Percentiles rank a stretch among this genome's conserved stretches.
Evolutionary conservation across 768 basidiomycete species (phyloP).

Genomic region (Collybia mongolica): DNA sequence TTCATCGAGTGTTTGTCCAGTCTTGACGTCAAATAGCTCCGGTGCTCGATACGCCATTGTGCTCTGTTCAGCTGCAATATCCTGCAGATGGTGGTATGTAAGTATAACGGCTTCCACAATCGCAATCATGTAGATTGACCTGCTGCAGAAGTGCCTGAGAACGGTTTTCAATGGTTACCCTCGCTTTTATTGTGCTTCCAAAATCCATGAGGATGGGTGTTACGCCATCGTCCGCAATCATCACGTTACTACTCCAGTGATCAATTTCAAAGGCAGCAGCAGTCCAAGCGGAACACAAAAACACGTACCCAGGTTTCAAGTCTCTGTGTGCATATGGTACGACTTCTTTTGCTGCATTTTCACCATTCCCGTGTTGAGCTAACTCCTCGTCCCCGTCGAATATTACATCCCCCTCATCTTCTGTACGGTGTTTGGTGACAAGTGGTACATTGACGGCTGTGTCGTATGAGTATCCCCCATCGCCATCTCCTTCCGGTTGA

Average conservation of each 20-base stretch:
- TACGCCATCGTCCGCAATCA: slow-evolving; percentile 90
- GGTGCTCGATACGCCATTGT: slow-evolving; percentile 99
- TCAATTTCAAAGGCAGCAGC: background rate
- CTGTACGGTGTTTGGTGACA: slow-evolving; percentile 49
- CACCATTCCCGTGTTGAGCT: slow-evolving; percentile 39
- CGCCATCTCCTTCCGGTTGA: slow-evolving; percentile 71
- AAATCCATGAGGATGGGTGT: slow-evolving; percentile 97
- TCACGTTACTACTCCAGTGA: slow-evolving; percentile 70
- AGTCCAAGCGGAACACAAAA: background rate
- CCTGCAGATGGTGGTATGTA: slow-evolving; percentile 38
- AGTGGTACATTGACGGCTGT: slow-evolving; percentile 54
- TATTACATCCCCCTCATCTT: slow-evolving; percentile 59
- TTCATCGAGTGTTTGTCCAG: slow-evolving; percentile 82
- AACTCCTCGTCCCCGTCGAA: slow-evolving; percentile 83
- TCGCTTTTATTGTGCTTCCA: slow-evolving; percentile 86
- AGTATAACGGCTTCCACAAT: background rate
- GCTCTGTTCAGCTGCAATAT: slow-evolving; percentile 96
- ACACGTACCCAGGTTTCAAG: slow-evolving; percentile 87
- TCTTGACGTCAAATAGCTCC: slow-evolving; percentile 97
- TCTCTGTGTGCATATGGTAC: slow-evolving; percentile 96
- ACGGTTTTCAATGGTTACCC: slow-evolving; percentile 78
- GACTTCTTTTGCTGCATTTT: slow-evolving; percentile 44
- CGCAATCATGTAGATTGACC: slow-evolving; percentile 40
- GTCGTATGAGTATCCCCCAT: slow-evolving; percentile 74
- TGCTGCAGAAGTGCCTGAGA: slow-evolving; percentile 90